Evolutionary conservation across 2,329 filamentous ascomycete species (phyloP).

Genomic region (Aspergillus aculeatus): DNA sequence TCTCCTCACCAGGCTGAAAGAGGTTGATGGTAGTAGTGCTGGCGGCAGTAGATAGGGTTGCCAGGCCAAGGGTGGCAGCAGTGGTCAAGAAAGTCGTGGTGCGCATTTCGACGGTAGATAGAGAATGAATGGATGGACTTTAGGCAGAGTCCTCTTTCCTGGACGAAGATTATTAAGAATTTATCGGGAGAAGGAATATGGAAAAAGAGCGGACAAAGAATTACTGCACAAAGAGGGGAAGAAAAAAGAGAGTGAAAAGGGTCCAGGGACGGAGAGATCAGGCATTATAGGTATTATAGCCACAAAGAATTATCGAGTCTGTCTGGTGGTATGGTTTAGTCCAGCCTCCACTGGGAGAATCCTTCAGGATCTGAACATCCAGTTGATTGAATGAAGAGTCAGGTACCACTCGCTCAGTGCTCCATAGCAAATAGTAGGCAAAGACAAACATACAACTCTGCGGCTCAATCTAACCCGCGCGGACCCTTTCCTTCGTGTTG

Average conservation of each 20-base stretch:
- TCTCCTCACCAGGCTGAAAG: slow-evolving; percentile 12
- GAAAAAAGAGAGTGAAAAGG: not conserved
- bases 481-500: not conserved
- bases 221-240: not conserved
- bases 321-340: not conserved
- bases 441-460: not conserved
- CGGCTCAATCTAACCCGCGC: not conserved
- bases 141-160: not conserved
- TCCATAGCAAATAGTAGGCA: not conserved
- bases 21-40: slow-evolving; percentile 14
- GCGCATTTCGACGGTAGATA: not conserved
- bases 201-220: not conserved
- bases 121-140: not conserved
- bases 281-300: not conserved
- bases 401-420: not conserved
- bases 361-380: not conserved
- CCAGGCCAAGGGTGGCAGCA: not conserved
- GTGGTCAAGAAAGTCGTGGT: not conserved
- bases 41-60: slow-evolving; percentile 2
- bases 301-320: not conserved
- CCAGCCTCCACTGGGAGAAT: not conserved
- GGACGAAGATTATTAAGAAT: too few species aligned
- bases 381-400: not conserved
- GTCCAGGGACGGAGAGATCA: not conserved
- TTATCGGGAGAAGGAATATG: not conserved